Percentiles rank a stretch among this genome's conserved stretches.
These are phyloP conservation scores for Alternaria tenuissima DNA, from an alignment of 2,329 filamentous ascomycete genomes.

Conservation along the genomic window DNA sequence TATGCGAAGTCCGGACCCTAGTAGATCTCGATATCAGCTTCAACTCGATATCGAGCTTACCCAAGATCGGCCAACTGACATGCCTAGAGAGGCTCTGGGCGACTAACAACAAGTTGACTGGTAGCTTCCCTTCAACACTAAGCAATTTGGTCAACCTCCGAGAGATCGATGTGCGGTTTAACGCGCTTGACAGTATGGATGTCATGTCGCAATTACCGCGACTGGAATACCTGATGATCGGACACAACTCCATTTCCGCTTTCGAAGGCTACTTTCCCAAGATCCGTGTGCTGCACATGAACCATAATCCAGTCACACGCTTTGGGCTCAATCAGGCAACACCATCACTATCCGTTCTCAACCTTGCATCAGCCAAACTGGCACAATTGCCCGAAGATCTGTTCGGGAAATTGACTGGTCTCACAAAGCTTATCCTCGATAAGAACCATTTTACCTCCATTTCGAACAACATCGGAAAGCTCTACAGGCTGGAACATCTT, in stretches of 20 bases:
- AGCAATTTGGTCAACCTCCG: constrained; percentile 78
- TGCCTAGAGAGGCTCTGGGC: constrained; percentile 90
- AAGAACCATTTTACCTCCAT: constrained; percentile 95
- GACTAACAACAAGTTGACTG: constrained; percentile 89
- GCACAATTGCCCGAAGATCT: constrained; percentile 86
- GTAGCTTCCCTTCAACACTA: constrained; percentile 77
- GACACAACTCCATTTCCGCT: constrained; percentile 90
- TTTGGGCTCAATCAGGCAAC: constrained; percentile 83
- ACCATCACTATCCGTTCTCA: constrained; percentile 83
- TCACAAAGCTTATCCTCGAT: constrained; percentile 88
- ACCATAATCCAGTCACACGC: constrained; percentile 93
- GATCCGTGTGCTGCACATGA: constrained; percentile 84
- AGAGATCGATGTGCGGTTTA: constrained; percentile 95
- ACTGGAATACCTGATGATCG: constrained; percentile 85
- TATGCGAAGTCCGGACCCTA: constrained; percentile 81
- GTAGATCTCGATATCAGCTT: constrained; percentile 97
- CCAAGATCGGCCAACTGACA: constrained; percentile 79
- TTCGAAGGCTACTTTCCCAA: constrained; percentile 90
- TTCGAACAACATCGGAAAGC: constrained; percentile 82
- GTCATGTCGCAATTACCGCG: constrained; percentile 83
- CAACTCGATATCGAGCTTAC: constrained; percentile 83
- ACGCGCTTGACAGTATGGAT: constrained; percentile 87
- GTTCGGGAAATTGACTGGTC: constrained; percentile 84
- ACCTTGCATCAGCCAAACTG: constrained; percentile 89
- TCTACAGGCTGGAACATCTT: constrained; percentile 85